phyloP scores from a whole-genome alignment of 2,329 filamentous ascomycete species.

The Paecilomyces fulvus region DNA sequence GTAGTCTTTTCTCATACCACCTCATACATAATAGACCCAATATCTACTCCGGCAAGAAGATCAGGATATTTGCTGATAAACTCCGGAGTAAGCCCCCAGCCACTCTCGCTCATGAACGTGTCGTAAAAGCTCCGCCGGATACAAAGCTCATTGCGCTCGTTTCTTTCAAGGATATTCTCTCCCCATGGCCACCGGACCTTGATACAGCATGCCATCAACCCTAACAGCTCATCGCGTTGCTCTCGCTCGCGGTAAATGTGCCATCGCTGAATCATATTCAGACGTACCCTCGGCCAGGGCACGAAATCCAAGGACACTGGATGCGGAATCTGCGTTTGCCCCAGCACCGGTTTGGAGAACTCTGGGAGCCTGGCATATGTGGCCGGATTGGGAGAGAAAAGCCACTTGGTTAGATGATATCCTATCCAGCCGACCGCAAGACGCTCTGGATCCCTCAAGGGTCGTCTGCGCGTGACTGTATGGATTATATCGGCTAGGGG shows the following conservation, averaged over 20 bases:
- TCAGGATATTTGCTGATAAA: constrained; percentile 16
- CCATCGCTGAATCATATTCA: constrained; percentile 17
- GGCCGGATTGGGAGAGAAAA: constrained; percentile 11
- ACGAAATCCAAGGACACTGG: constrained; percentile 13
- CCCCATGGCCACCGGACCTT: constrained; percentile 20
- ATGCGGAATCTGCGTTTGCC: constrained; percentile 13
- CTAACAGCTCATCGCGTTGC: not conserved
- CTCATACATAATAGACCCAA: constrained; percentile 2
- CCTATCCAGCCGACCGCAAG: constrained; percentile 13
- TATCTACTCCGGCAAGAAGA: constrained; percentile 13
- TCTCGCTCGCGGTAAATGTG: constrained; percentile 6
- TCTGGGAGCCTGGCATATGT: constrained; percentile 12
- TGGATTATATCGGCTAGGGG: constrained; percentile 17
- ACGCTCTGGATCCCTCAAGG: constrained; percentile 17
- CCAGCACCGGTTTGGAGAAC: constrained; percentile 11
- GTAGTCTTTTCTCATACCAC: not conserved
- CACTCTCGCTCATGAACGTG: constrained; percentile 12
- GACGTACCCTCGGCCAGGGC: constrained; percentile 15
- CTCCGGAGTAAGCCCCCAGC: constrained; percentile 18
- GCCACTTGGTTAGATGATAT: constrained; percentile 17
- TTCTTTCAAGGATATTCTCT: constrained; percentile 13
- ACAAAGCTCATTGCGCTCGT: constrained; percentile 11
- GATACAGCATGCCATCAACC: constrained; percentile 9
- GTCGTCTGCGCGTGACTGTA: constrained; percentile 9
- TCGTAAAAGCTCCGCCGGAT: constrained; percentile 12